Conservation (phyloP, 495 filamentous ascomycete genomes). For the Patellaria atrata region DNA sequence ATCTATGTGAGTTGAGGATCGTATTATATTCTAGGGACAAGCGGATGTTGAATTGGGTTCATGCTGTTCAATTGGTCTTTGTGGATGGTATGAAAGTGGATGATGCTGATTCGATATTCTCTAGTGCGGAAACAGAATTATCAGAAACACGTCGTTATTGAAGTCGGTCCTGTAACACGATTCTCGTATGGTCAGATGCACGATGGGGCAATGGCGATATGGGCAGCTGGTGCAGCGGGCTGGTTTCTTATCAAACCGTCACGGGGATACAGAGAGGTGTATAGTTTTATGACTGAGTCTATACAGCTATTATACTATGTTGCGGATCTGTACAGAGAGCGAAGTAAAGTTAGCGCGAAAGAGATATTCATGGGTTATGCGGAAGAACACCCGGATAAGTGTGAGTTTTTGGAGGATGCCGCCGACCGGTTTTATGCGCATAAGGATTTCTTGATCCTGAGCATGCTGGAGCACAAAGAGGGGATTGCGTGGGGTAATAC, state of each 20-base stretch:
- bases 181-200: slow-evolving; percentile 58
- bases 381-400: slow-evolving; percentile 10
- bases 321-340: slow-evolving; percentile 32
- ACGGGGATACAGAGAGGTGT: slow-evolving; percentile 43
- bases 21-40: not conserved
- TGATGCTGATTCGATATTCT: slow-evolving; percentile 1
- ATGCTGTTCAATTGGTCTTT: not conserved
- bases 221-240: slow-evolving; percentile 63
- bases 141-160: slow-evolving; percentile 32
- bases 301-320: slow-evolving; percentile 57
- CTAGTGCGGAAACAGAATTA: slow-evolving; percentile 13
- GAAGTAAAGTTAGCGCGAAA: slow-evolving; percentile 14
- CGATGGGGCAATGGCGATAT: slow-evolving; percentile 47
- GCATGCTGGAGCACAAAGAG: slow-evolving; percentile 43
- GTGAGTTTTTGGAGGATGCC: slow-evolving; percentile 32
- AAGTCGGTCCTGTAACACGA: slow-evolving; percentile 44
- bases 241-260: slow-evolving; percentile 63
- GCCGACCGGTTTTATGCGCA: slow-evolving; percentile 39
- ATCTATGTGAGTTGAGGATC: slow-evolving; percentile 24
- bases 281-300: slow-evolving; percentile 52
- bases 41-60: not conserved
- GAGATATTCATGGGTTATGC: slow-evolving; percentile 23
- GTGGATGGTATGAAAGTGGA: slow-evolving; percentile 24
- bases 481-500: slow-evolving; percentile 41
- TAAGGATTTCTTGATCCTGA: slow-evolving; percentile 38